These are phyloP conservation scores for Dictyophora rubrovolvata DNA, from an alignment of 768 basidiomycete genomes.

Conservation along the genomic window DNA sequence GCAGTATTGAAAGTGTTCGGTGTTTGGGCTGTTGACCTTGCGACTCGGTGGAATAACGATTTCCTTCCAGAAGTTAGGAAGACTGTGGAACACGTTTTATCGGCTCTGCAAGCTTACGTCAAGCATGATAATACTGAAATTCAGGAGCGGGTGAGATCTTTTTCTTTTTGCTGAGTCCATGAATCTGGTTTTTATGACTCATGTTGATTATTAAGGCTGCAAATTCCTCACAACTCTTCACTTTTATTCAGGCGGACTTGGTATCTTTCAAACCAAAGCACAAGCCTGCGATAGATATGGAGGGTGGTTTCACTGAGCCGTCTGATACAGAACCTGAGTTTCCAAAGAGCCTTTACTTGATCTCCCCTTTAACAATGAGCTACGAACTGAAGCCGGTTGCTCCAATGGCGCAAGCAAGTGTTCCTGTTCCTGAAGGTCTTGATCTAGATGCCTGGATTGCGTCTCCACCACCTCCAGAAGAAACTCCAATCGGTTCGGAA, in stretches of 20 bases:
- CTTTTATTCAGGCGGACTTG: slow-evolving; percentile 68
- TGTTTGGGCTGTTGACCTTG: slow-evolving; percentile 66
- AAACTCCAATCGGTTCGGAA: slow-evolving; percentile 27
- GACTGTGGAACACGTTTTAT: slow-evolving; percentile 52
- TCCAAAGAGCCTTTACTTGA: slow-evolving; percentile 83
- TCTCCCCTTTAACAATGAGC: slow-evolving; percentile 63
- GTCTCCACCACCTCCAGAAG: slow-evolving; percentile 40
- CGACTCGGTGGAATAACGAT: slow-evolving; percentile 69
- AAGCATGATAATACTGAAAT: slow-evolving; percentile 70
- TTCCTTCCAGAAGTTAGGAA: slow-evolving; percentile 53
- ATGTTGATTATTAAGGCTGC: slow-evolving; percentile 47
- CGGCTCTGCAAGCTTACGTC: slow-evolving; percentile 48
- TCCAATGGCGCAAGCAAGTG: slow-evolving; percentile 64
- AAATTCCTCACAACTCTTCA: slow-evolving; percentile 64
- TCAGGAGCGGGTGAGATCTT: slow-evolving; percentile 69
- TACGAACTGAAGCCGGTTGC: slow-evolving; percentile 87
- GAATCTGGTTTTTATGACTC: slow-evolving; percentile 4
- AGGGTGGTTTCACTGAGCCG: slow-evolving; percentile 19
- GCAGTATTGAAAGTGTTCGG: slow-evolving; percentile 82
- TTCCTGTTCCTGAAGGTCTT: slow-evolving; percentile 73
- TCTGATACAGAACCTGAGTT: slow-evolving; percentile 46
- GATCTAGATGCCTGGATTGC: slow-evolving; percentile 84
- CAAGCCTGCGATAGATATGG: slow-evolving; percentile 17
- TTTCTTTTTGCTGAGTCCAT: not conserved
- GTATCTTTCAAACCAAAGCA: slow-evolving; percentile 35